Conservation (phyloP, 176 grass and related monocot genomes). For the Aegilops bicornis region DNA sequence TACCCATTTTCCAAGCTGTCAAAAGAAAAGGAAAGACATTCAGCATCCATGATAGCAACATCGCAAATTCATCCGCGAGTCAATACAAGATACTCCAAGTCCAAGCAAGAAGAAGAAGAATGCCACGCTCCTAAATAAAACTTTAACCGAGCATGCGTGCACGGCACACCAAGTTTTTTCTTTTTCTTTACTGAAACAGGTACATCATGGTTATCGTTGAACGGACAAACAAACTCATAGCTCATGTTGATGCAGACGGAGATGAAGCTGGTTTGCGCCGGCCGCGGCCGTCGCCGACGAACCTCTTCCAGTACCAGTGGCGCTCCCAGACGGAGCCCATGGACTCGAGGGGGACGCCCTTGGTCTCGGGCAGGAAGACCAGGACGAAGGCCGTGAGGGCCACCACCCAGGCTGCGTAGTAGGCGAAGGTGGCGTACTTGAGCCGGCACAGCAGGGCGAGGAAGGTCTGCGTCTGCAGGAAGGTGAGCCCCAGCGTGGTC, state of each 20-base stretch:
- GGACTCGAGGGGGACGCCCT: conserved; percentile 30
- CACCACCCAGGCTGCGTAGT: conserved; percentile 54
- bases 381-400: conserved; percentile 51
- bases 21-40: too few relatives aligned
- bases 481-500: conserved; percentile 50
- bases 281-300: not conserved
- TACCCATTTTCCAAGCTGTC: too few relatives aligned
- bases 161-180: too few relatives aligned
- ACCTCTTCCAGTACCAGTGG: conserved; percentile 17
- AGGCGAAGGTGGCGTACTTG: conserved; percentile 53
- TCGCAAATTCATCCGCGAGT: too few relatives aligned
- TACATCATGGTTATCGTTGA: too few relatives aligned
- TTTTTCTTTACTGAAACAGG: too few relatives aligned
- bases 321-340: conserved; percentile 20
- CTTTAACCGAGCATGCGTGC: too few relatives aligned
- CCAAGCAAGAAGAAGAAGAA: too few relatives aligned
- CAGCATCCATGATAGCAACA: not conserved
- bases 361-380: conserved; percentile 55
- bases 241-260: not conserved
- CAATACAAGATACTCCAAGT: too few relatives aligned
- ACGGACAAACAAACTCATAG: not conserved
- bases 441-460: conserved; percentile 50
- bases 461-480: conserved; percentile 62
- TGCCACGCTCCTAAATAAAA: too few relatives aligned
- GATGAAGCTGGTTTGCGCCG: not conserved